These are phyloP conservation scores for Rhododendron kiyosumense DNA, from an alignment of 148 eudicot species.

Conservation along the genomic window DNA sequence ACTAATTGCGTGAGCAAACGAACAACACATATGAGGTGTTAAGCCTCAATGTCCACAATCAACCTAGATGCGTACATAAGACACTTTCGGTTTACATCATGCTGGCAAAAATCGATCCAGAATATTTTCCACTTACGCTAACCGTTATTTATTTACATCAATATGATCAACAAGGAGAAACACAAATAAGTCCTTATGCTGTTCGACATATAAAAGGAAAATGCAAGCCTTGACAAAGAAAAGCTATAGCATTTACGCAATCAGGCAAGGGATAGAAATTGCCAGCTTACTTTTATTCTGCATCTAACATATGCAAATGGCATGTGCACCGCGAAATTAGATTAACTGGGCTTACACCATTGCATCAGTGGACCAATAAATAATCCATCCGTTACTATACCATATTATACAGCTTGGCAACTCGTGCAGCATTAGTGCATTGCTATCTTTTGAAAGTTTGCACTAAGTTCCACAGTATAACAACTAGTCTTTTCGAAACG, in stretches of 20 bases:
- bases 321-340: neutral
- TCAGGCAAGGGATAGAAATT: too few species aligned
- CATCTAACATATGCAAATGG: neutral
- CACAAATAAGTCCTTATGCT: neutral
- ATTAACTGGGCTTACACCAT: neutral
- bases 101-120: neutral
- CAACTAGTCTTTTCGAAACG: too few species aligned
- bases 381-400: neutral
- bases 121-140: neutral
- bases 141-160: neutral
- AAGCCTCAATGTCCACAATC: neutral
- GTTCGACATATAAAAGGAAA: neutral
- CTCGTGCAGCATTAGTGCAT: neutral
- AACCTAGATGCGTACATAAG: neutral
- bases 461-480: neutral
- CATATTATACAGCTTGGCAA: neutral
- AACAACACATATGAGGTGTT: neutral
- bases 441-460: neutral
- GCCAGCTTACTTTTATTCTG: too few species aligned
- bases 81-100: neutral
- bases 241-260: neutral
- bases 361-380: neutral
- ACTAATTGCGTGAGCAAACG: conserved; percentile 7
- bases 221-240: neutral
- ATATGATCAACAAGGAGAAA: neutral